Base-by-base conservation (phyloP, 768 basidiomycete genomes). In the Macrolepiota fuliginosa region DNA sequence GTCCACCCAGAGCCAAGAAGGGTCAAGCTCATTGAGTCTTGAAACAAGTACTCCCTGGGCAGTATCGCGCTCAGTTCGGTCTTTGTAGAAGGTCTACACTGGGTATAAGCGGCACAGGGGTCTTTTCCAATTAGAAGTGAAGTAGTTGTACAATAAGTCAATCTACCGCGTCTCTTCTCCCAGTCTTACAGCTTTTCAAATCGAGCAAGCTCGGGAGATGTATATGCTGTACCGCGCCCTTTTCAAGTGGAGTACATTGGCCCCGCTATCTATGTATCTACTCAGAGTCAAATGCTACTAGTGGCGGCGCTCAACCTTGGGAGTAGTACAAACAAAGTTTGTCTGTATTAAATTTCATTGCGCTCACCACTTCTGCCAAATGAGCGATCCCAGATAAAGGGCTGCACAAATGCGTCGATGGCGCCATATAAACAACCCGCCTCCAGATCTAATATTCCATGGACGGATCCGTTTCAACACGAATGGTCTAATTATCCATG, bases 31-130 rank as follows among this genome's bases (percentile, higher is more conserved):
- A 27, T 50, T n/a, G 25, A 51, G 13, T 58, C 22, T 37, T 50
- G 49, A 53, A 53, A 53, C 51, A 52, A 25, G 6, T 54, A 13
- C 19, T 15, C 17, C 42, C 42, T n/a, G 13, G 42, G 42, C 19
- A 45, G 17, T 51, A 37, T 42, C 53, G 40, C 29, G 57, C 58
- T 35, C 58, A 60, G 51, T 53, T 53, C 58, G 58, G 58, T 45
- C 39, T 32, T 22, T 46, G 39, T 60, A 54, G 40, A 45, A 53
- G 37, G 51, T 15, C 19, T 36, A 35, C 37, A 42, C 58, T 57
- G 42, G 27, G 29, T 47, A 40, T 7, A 12, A 29, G 17, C 42
- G 42, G 19, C 17, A n/a, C 49, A 32, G 46, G 46, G 22, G 46
- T 22, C 12, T 22, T 36, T 25, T 58, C 42, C 42, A 45, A 45